A percentile compares a stretch with the other conserved stretches of the same genome.
These are phyloP conservation scores for Coemansia umbellata DNA, from an alignment of 192 early-diverging fungal genomes.

Conservation along the genomic window DNA sequence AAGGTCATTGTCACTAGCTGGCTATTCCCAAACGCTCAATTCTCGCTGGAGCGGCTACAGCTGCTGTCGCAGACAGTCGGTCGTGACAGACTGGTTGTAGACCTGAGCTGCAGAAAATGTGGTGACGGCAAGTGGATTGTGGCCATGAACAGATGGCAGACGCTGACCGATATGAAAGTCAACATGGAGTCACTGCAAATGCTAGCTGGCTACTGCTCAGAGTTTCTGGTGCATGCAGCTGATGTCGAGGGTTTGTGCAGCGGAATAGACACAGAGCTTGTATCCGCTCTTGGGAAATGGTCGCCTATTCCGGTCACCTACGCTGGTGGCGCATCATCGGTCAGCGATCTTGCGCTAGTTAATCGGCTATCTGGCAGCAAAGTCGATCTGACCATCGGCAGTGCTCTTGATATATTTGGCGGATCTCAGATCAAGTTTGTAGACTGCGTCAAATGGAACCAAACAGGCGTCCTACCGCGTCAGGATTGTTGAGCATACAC, in stretches of 20 bases:
- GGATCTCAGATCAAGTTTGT: conserved; percentile 75
- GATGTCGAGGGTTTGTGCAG: conserved; percentile 96
- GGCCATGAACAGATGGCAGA: conserved; percentile 99
- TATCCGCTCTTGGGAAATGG: conserved; percentile 76
- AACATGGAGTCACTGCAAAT: conserved; percentile 54
- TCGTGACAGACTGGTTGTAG: conserved; percentile 59
- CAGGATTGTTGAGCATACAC: too few relatives aligned
- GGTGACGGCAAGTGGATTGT: conserved; percentile 76
- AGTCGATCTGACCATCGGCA: conserved; percentile 93
- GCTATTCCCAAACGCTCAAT: conserved; percentile 80
- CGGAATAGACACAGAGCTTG: conserved; percentile 88
- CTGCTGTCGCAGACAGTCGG: conserved; percentile 47
- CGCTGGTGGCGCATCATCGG: conserved; percentile 72
- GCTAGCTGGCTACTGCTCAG: conserved; percentile 66
- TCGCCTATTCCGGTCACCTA: conserved; percentile 87
- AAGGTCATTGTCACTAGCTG: conserved; percentile 98
- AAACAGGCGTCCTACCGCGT: too few relatives aligned
- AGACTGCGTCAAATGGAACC: conserved; percentile 78
- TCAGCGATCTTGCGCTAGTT: conserved; percentile 78
- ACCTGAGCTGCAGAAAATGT: conserved; percentile 68
- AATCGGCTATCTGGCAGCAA: conserved; percentile 69
- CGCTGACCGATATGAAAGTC: conserved; percentile 83
- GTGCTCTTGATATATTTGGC: conserved; percentile 97
- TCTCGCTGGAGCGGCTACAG: conserved; percentile 63
- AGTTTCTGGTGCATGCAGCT: conserved; percentile 96